Evolutionary conservation across 371 early-diverging fungal genomes (phyloP), one percentile per base, ranked within the genome.

Genomic region (Rhizopus microsporus): DNA sequence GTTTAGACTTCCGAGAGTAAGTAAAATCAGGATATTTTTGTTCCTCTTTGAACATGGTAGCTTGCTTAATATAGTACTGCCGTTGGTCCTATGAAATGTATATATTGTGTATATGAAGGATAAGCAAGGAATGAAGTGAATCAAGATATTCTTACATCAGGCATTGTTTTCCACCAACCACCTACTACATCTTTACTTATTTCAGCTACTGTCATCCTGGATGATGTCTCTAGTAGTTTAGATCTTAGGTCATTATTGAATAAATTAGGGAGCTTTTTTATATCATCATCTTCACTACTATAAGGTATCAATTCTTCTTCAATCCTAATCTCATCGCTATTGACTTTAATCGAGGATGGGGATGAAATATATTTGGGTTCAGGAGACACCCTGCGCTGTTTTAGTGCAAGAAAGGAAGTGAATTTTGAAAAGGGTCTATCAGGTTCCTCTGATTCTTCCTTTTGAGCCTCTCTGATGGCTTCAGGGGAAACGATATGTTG

Each of bases 11-110:
- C 23, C 23, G 23, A 23, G 23, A 23, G 23, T 88, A 85, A 7
- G 86, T 77, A 47, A 84, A 79, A 35, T 86, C 77, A 6, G 89
- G 84, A 54, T 89, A 73, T 30, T 83, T 78, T 57, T 80, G 84
- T 50, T 84, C 78, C 32, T 84, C 73, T 57, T 89, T 88, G 29
- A 90, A 53, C 30, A 74, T 60, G 3, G 75, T 68, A 17, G 85
- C 84, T 51, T 71, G 63, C 45, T 65, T 56, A 17, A 72, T 60
- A 56, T 81, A 81, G 38, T 34, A 16, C 12, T 34, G 8, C 3
- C 34, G n/a, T 13, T 37, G 9, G 29, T 52, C 34, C 52, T 52
- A 32, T 32, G 29, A 47, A 47, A 30, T n/a, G 12, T 4, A 33
- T n/a, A 50, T 13, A 44, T 7, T 44, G 34, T 33, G 9, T 51